Base-by-base conservation (phyloP, 1,139 yeast genomes). In the Torulaspora pretoriensis region DNA sequence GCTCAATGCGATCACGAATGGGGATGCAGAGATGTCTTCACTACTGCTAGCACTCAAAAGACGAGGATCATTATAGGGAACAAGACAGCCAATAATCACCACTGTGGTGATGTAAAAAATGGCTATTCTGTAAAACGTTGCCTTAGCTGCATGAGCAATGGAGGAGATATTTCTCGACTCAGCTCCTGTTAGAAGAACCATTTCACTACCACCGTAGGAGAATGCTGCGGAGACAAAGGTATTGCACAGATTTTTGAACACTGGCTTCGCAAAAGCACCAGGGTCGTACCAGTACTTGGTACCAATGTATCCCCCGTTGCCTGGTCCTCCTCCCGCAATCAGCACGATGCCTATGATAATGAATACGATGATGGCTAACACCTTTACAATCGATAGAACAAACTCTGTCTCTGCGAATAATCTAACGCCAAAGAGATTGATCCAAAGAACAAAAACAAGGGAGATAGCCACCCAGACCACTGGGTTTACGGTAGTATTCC, bases 191-290 rank as follows among this genome's bases (percentile, higher is more conserved):
- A 17, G 19, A 17, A 17, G 19, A 4, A 17, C 76, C 53, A 70
- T 59, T 55, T 71, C 75, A 47, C 68, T 61, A 62, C 85, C 85
- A 62, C 78, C 82, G 65, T 75, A 79, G 22, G 84, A 78, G 64
- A 79, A 79, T 25, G 81, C 80, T 26, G 84, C 81, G 39, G 74
- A 72, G 16, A 72, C 77, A 48, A 73, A 72, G 5, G 76, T 67
- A 85, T 10, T 86, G 71, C 58, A 88, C 78, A 23, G 87, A 80
- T 54, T 95, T 95, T 61, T 86, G 85, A 71, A 77, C 83, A 47
- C 81, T 84, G 50, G 47, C 9, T 43, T 75, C 19, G 78, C 74
- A 57, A 81, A 81, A 0, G 83, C 74, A 33, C 82, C 83, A 0
- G 82, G 81, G 34, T 71, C 51, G 50, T 67, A 69, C 80, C 81